Percentiles rank a stretch among this genome's conserved stretches.
Conservation (phyloP, 2,329 filamentous ascomycete species). For the Penicillium sp. region DNA sequence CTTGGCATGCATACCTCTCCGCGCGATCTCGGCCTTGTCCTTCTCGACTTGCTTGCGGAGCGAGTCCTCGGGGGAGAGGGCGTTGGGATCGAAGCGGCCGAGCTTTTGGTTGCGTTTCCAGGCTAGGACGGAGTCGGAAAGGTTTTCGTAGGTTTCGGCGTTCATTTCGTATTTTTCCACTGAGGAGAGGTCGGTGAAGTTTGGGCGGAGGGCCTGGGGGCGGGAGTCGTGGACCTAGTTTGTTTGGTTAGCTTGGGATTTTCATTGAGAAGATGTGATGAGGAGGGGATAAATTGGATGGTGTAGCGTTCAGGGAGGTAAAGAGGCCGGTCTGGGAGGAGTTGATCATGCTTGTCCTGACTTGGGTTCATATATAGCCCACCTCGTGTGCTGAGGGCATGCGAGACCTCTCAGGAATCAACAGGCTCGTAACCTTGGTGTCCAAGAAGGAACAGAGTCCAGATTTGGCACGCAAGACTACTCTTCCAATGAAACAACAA, state of each 20-base stretch:
- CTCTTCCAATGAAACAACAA: too few relatives aligned
- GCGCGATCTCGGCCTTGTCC: conserved; percentile 61
- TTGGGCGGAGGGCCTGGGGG: conserved; percentile 71
- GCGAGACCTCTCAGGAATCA: too few relatives aligned
- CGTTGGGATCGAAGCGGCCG: conserved; percentile 91
- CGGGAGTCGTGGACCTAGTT: conserved; percentile 75
- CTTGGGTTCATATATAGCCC: too few relatives aligned
- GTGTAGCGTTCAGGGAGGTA: too few relatives aligned
- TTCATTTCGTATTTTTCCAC: conserved; percentile 92
- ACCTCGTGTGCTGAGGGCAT: too few relatives aligned
- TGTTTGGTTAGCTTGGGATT: neutral
- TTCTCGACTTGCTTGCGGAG: conserved; percentile 68
- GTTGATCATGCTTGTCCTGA: too few relatives aligned
- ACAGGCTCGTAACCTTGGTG: too few relatives aligned
- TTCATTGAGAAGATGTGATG: too few relatives aligned
- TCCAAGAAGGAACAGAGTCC: too few relatives aligned
- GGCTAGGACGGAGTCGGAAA: conserved; percentile 83
- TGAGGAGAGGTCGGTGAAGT: conserved; percentile 77
- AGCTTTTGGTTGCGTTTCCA: conserved; percentile 96
- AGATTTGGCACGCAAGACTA: neutral
- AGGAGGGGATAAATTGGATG: too few relatives aligned
- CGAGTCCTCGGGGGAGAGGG: conserved; percentile 71
- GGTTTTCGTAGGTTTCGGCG: conserved; percentile 80
- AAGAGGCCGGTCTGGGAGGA: too few relatives aligned
- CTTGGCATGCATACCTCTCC: conserved; percentile 53